Percentiles rank a stretch among this genome's conserved stretches.
phyloP scores from a whole-genome alignment of 306 rosid genomes.

The Cucurbita moschata region DNA sequence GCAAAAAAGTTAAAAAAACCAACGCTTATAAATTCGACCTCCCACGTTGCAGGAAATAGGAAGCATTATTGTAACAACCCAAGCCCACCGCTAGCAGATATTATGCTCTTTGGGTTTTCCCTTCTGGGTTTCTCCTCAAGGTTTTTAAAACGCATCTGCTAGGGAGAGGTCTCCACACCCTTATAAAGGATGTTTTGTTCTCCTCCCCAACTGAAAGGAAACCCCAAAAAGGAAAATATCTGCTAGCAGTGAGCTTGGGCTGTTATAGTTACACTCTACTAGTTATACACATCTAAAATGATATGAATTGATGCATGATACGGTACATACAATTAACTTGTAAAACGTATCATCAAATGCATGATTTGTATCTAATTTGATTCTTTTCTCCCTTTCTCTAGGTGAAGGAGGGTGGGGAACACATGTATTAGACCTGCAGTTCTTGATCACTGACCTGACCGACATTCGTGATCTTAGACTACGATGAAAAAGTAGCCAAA shows the following conservation, averaged over 20 bases:
- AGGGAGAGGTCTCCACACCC: too few relatives aligned
- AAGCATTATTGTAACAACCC: not conserved
- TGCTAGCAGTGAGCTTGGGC: too few relatives aligned
- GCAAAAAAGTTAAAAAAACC: not conserved
- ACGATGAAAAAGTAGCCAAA: constrained; percentile 67
- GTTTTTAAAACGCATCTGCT: too few relatives aligned
- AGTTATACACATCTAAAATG: not conserved
- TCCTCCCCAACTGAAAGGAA: too few relatives aligned
- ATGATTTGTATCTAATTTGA: not conserved
- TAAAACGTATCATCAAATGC: not conserved
- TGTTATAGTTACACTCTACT: not conserved
- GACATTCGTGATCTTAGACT: constrained; percentile 33
- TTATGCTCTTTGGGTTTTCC: too few relatives aligned
- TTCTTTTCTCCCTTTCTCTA: not conserved
- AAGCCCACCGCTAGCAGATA: too few relatives aligned
- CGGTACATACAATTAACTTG: not conserved
- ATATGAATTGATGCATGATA: not conserved
- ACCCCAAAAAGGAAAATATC: too few relatives aligned
- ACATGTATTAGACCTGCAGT: not conserved
- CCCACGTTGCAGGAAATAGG: not conserved
- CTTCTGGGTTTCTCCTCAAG: too few relatives aligned
- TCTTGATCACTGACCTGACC: constrained; percentile 39
- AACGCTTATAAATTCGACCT: not conserved
- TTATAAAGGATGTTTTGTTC: too few relatives aligned
- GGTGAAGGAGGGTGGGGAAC: not conserved